Evolutionary conservation across 352 stramenopile genomes (phyloP).

Genomic region (Pythium guiyangense): DNA sequence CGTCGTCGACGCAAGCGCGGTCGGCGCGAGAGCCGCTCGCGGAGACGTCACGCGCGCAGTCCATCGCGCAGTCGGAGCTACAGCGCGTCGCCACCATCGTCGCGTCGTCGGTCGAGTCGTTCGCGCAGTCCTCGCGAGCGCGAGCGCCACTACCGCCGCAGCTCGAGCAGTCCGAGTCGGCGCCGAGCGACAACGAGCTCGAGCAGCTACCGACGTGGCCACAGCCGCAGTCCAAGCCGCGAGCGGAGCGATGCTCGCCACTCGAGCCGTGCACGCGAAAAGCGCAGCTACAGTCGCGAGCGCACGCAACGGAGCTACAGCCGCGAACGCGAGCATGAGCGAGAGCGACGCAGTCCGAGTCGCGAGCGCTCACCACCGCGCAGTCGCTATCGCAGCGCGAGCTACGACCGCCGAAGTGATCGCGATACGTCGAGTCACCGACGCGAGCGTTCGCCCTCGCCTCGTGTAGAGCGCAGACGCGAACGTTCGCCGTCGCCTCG

Average conservation of each 20-base stretch:
- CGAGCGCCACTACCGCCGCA: background rate
- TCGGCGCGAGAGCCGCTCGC: constrained; percentile 8
- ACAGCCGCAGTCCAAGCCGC: constrained; percentile 4
- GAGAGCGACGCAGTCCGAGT: constrained; percentile 8
- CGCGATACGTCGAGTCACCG: no score
- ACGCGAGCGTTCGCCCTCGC: background rate
- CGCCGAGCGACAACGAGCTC: background rate
- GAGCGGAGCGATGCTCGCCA: constrained; percentile 1
- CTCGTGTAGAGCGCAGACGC: no score
- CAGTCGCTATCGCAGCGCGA: constrained; percentile 1
- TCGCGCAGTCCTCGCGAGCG: constrained; percentile 7
- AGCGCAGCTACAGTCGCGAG: constrained; percentile 11
- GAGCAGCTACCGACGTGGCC: constrained; percentile 1
- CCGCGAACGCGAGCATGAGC: constrained; percentile 10
- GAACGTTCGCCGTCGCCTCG: no score
- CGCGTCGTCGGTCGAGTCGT: constrained; percentile 4
- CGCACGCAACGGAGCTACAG: constrained; percentile 11
- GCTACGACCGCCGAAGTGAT: constrained; percentile 5
- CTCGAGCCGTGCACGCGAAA: background rate
- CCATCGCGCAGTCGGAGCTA: constrained; percentile 8
- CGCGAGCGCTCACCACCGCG: constrained; percentile 12
- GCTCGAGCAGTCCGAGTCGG: background rate
- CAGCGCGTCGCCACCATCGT: background rate
- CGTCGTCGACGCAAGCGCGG: constrained; percentile 12
- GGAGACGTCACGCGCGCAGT: constrained; percentile 2